phyloP scores from a whole-genome alignment of 2,329 filamentous ascomycete species.

The Fusarium falciforme region DNA sequence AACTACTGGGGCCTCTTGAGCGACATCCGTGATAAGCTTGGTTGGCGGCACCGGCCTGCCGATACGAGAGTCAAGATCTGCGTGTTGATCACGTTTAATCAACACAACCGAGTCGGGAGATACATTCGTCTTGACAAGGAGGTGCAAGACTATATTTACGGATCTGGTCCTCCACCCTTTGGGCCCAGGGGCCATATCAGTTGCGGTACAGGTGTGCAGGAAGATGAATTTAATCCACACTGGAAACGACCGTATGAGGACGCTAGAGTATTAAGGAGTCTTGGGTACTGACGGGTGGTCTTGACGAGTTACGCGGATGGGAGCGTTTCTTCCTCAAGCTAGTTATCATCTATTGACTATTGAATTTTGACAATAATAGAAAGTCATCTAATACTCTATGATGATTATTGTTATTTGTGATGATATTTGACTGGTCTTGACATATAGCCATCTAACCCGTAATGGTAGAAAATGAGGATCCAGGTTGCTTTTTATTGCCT shows the following conservation, averaged over 20 bases:
- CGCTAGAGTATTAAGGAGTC: not conserved
- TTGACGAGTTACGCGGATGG: not conserved
- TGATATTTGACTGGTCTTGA: not conserved
- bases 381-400: not conserved
- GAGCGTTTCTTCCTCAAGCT: not conserved
- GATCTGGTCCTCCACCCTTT: slow-evolving; percentile 3
- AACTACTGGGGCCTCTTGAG: not conserved
- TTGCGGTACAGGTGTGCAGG: not conserved
- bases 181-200: not conserved
- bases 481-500: not conserved
- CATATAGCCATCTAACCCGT: not conserved
- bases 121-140: slow-evolving; percentile 7
- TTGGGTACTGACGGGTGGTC: not conserved
- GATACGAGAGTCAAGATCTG: not conserved
- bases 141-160: slow-evolving; percentile 13
- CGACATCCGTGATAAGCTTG: slow-evolving; percentile 10
- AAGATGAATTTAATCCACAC: not conserved
- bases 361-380: not conserved
- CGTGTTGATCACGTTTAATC: not conserved
- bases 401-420: not conserved
- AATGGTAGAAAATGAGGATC: not conserved
- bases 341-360: not conserved
- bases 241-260: not conserved
- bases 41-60: not conserved
- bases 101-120: not conserved